Evolutionary conservation across 768 basidiomycete species (phyloP), one percentile per base, ranked within the genome.

Genomic region (Pulveroboletus ravenelii): DNA sequence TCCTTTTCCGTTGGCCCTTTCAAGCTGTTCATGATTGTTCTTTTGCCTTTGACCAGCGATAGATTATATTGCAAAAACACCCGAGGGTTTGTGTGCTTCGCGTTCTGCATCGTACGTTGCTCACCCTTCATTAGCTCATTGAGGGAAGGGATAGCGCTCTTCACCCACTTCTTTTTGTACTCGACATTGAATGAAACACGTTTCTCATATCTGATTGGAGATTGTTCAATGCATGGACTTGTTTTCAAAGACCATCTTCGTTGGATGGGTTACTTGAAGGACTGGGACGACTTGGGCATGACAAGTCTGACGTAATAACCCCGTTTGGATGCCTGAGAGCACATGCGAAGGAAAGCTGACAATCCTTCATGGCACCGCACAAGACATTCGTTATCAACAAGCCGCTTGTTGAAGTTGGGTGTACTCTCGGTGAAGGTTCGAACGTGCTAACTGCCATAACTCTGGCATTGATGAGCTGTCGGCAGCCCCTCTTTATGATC

Each of bases 11-110:
- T 51, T 20, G 13, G 0, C 20, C 13, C 10, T 45, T 37, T 43
- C n/a, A 27, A 14, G 20, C 30, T 49, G 3, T 13, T 36, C 20
- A 48, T 20, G 27, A 32, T 56, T 35, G 39, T 37, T 20, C 56
- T 56, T 54, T 55, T 48, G 50, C 53, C 48, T 54, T 57, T 13
- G 7, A 8, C 44, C 30, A 95, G 93, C 94, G 49, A 89, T 97
- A 65, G 90, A 96, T 69, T 97, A 97, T 68, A 88, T 97, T 70
- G 82, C 80, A 58, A 92, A 93, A 77, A 93, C 92, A 38, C 89
- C 90, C 51, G 90, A 89, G 76, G 90, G 90, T 88, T 47, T 61
- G 71, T 63, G 20, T 14, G 1, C 14, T 17, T 37, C n/a, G 12
- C 48, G 32, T 70, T 37, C 41, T 20, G 36, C 35, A 27, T 38